Evolutionary conservation across 2,329 filamentous ascomycete genomes (phyloP), one percentile per base, ranked within the genome.

Genomic region (Nigrospora sphaerica): DNA sequence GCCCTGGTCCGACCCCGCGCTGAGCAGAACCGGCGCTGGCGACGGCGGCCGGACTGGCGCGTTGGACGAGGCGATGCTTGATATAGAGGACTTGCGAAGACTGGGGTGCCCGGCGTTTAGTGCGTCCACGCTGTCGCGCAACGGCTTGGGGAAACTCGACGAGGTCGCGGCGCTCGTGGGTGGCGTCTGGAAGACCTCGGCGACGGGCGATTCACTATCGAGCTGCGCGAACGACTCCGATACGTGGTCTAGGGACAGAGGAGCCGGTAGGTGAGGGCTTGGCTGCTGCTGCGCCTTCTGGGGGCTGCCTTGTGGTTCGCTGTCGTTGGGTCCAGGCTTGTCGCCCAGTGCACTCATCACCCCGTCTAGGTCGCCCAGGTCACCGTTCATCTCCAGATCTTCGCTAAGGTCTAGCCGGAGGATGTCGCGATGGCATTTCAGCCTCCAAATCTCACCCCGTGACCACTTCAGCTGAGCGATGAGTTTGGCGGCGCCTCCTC

Each of bases 391-490:
- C 38, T 73, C 69, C 47, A 63, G 73, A 58, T 95, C 91, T 54
- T 95, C 88, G 46, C 92, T 86, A 10, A 97, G 71, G 61, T 98
- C 93, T 65, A 90, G 77, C 6, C 82, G 73, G 17, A 98, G 70
- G 49, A 97, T 91, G 57, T 96, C 92, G 37, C 85, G 83, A 64
- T 98, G 91, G 54, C 91, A 96, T 59, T 82, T 92, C 57, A 92
- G 79, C 45, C 84, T 86, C 89, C 91, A 96, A 17, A 96, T 93
- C 54, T 95, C 89, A 62, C 95, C 85, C 50, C 92, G 79, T n/a
- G 85, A 83, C 92, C 92, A 96, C 62, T 93, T 95, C 49, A 98
- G 70, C 62, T 92, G 90, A 4, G 89, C 89, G 46, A 91, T 83
- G 67, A 95, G 84, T 9, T 86, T 82, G 6, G 85, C 88, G 17